These are phyloP conservation scores for Primulina eburnea DNA, from an alignment of 257 asterid species.

Conservation along the genomic window DNA sequence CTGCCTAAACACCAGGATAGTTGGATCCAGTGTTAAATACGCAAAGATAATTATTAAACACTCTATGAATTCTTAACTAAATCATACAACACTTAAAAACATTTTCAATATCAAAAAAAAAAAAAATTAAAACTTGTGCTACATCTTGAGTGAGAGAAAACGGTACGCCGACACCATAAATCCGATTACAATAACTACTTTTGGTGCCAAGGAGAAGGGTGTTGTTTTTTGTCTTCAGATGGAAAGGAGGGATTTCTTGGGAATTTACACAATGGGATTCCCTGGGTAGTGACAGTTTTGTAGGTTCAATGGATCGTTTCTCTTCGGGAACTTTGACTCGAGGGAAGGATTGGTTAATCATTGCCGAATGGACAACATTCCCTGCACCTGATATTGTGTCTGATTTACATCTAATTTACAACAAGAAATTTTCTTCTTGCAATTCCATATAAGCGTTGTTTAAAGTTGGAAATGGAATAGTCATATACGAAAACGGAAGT, in stretches of 20 bases:
- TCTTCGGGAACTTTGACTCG: conserved; percentile 37
- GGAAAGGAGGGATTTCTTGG: conserved; percentile 23
- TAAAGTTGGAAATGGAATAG: conserved; percentile 1
- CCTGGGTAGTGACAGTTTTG: conserved; percentile 35
- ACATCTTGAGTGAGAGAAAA: too few species aligned
- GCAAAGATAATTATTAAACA: too few species aligned
- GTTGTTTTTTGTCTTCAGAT: conserved; percentile 34
- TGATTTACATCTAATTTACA: conserved; percentile 23
- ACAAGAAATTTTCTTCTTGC: conserved; percentile 30
- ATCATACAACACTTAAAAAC: too few species aligned
- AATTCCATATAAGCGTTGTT: conserved; percentile 20
- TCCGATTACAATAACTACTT: conserved; percentile 39
- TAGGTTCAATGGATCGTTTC: conserved; percentile 36
- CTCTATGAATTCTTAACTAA: too few species aligned
- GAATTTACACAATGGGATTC: conserved; percentile 34
- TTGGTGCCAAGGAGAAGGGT: conserved; percentile 44
- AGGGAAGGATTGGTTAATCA: conserved; percentile 31
- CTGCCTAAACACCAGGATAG: too few species aligned
- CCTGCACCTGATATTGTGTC: conserved; percentile 24
- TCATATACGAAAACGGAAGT: conserved; percentile 25
- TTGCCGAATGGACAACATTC: conserved; percentile 37
- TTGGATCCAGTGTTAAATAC: too few species aligned
- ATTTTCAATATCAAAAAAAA: too few species aligned
- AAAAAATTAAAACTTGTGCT: too few species aligned
- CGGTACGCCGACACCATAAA: neutral